Base-by-base conservation (phyloP, 1,284 basidiomycete genomes). In the Kwoniella shivajii region DNA sequence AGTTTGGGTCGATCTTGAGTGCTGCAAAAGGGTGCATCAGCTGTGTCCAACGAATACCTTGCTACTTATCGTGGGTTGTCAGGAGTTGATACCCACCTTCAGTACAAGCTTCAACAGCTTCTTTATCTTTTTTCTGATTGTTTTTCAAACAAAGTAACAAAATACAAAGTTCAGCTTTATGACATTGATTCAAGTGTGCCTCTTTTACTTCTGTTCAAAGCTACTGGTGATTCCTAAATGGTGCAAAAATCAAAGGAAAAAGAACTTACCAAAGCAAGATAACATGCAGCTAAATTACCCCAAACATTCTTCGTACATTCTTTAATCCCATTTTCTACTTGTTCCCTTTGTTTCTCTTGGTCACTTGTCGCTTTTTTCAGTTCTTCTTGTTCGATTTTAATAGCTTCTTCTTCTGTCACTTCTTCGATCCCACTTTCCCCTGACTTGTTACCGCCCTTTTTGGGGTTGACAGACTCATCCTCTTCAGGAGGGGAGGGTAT, bases 1-100 rank as follows among this genome's bases (percentile, higher is more conserved):
- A 96, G 13, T 79, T 73, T 4, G 90, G 88, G 66, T 95, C 88
- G 68, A 97, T 90, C 20, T 82, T 76, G 13, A 99, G 82, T 6
- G 95, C 94, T 95, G 64, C 56, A 4, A 6, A 1, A 3, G 41
- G 39, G n/a, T n/a, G n/a, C n/a, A n/a, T n/a, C n/a, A n/a, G n/a
- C n/a, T n/a, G n/a, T n/a, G n/a, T n/a, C n/a, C n/a, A n/a, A n/a
- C n/a, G n/a, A n/a, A n/a, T n/a, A n/a, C n/a, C n/a, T n/a, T n/a
- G n/a, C n/a, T n/a, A n/a, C n/a, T 43, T 24, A 43, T 24, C 18
- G 20, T 0, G 29, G 26, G 20, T 46, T 46, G 29, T 30, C 20
- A 30, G 33, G 22, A 29, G n/a, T 41, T 34, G 18, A 13, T 9
- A 57, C 64, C 37, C 29, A 71, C 75, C 72, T 50, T 72, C 66